phyloP scores from a whole-genome alignment of 805 yeast genomes.

The Suhomyces vadensis region DNA sequence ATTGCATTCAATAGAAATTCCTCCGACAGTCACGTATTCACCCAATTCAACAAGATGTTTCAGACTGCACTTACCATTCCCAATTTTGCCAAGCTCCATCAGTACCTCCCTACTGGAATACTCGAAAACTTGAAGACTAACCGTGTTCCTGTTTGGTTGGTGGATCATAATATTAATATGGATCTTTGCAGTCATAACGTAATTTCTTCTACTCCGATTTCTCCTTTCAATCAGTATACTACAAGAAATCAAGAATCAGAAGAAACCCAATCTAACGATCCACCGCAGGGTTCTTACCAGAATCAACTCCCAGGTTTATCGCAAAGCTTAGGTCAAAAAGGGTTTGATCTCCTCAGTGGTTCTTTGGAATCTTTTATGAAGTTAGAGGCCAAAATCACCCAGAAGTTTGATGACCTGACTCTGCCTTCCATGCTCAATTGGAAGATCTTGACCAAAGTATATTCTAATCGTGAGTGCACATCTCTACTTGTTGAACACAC shows the following conservation, averaged over 20 bases:
- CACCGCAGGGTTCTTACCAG: background rate
- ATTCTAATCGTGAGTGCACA: constrained; percentile 14
- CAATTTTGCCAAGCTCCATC: constrained; percentile 1
- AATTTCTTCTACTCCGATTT: constrained; percentile 19
- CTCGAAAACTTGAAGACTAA: constrained; percentile 6
- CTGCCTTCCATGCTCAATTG: constrained; percentile 25
- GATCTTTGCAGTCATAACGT: constrained; percentile 4
- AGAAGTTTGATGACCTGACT: constrained; percentile 1
- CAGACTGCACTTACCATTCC: background rate
- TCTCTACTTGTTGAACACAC: constrained; percentile 22
- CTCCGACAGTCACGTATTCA: constrained; percentile 5
- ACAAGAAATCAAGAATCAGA: background rate
- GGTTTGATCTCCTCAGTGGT: constrained; percentile 20
- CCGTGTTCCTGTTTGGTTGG: constrained; percentile 21
- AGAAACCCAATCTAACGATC: too few species aligned
- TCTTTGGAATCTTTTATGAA: constrained; percentile 26
- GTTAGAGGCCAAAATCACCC: constrained; percentile 16
- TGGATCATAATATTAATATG: constrained; percentile 10
- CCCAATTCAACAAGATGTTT: constrained; percentile 3
- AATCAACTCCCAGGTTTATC: background rate
- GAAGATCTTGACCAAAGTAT: constrained; percentile 31
- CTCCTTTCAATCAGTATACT: constrained; percentile 12
- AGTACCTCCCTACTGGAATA: constrained; percentile 2
- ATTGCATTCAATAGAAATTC: constrained; percentile 6
- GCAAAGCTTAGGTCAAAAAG: background rate